Conservation (phyloP, 2,329 filamentous ascomycete genomes). For the Gaeumannomyces tritici region DNA sequence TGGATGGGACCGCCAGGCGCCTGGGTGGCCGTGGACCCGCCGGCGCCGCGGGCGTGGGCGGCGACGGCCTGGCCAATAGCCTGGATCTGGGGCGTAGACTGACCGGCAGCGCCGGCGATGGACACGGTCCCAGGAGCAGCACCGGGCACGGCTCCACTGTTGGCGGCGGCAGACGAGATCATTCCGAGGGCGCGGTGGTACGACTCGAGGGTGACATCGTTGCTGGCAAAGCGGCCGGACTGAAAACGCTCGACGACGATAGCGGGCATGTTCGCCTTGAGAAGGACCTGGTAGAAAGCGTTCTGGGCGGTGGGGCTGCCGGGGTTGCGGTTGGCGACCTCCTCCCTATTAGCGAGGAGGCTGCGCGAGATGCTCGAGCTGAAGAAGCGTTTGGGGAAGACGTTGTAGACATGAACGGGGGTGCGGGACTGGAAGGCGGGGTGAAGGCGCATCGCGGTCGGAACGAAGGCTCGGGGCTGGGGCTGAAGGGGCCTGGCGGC, state of each 20-base stretch:
- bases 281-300: conserved; percentile 83
- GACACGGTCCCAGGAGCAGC: conserved; percentile 5
- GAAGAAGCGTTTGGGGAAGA: background rate
- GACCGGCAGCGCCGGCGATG: conserved; percentile 13
- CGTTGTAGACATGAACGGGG: background rate
- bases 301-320: conserved; percentile 81
- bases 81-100: conserved; percentile 51
- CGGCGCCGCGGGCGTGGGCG: conserved; percentile 58
- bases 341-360: conserved; percentile 76
- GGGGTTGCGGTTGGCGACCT: conserved; percentile 87
- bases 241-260: conserved; percentile 88
- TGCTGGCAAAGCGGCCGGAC: conserved; percentile 75
- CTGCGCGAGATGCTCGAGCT: conserved; percentile 44
- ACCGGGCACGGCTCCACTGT: background rate
- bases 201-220: conserved; percentile 64
- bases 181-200: conserved; percentile 64
- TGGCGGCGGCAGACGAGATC: conserved; percentile 14
- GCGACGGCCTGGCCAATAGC: conserved; percentile 76
- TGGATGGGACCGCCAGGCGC: conserved; percentile 67
- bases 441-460: background rate
- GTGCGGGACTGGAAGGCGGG: background rate
- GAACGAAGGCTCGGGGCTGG: background rate
- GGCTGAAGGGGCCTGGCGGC: background rate
- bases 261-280: conserved; percentile 86
- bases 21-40: conserved; percentile 44